Evolutionary conservation across 176 grass and related monocot species (phyloP).

Genomic region (Zoysia japonica): DNA sequence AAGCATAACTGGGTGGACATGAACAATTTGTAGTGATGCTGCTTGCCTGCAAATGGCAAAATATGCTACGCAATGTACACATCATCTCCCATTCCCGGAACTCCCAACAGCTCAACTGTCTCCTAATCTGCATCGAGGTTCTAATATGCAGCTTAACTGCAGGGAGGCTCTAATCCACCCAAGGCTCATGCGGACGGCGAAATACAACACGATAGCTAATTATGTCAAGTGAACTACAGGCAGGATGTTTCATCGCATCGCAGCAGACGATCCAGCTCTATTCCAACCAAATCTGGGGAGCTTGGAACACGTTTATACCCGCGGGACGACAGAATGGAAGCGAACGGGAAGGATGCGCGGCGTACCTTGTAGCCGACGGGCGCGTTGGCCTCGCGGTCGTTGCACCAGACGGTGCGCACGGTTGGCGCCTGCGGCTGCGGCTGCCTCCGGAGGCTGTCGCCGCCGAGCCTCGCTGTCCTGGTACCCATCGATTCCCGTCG

Average conservation of each 20-base stretch:
- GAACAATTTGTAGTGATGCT: background rate
- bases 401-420: constrained; percentile 87
- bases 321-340: background rate
- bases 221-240: background rate
- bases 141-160: background rate
- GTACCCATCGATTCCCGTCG: constrained; percentile 42
- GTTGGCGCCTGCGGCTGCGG: constrained; percentile 88
- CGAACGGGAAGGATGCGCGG: background rate
- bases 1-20: background rate
- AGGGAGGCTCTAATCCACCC: constrained; percentile 8
- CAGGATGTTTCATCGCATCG: background rate
- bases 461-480: constrained; percentile 70
- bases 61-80: background rate
- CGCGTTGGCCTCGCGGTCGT: constrained; percentile 79
- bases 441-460: constrained; percentile 55
- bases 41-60: constrained; percentile 8
- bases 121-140: background rate
- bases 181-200: background rate
- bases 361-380: constrained; percentile 76
- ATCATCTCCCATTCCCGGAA: background rate
- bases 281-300: background rate
- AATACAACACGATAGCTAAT: background rate
- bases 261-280: background rate
- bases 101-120: background rate
- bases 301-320: background rate